A percentile compares a stretch with the other conserved stretches of the same genome.
phyloP scores from a whole-genome alignment of 1,284 basidiomycete species.

The Malassezia restricta region DNA sequence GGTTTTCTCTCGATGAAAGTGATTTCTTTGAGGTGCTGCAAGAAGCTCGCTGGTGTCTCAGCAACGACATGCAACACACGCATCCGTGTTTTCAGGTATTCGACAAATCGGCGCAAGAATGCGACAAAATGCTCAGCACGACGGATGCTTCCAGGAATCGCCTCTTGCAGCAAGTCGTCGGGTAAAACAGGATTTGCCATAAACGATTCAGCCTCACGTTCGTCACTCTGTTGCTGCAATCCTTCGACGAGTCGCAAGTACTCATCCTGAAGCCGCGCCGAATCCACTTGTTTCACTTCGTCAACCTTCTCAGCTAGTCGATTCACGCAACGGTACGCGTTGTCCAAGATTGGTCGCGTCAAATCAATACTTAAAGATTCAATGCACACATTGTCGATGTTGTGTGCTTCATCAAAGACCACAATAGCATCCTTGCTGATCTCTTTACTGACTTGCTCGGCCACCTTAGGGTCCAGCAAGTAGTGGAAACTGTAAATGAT shows the following conservation, averaged over 20 bases:
- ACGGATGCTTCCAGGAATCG: constrained; percentile 92
- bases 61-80: constrained; percentile 96
- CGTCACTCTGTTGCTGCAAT: constrained; percentile 55
- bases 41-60: constrained; percentile 95
- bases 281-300: constrained; percentile 91
- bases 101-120: constrained; percentile 93
- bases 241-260: constrained; percentile 94
- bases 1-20: constrained; percentile 95
- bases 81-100: constrained; percentile 99
- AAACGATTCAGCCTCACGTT: constrained; percentile 66
- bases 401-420: constrained; percentile 98
- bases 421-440: constrained; percentile 95
- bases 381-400: constrained; percentile 99
- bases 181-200: constrained; percentile 80
- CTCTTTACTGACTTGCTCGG: constrained; percentile 95
- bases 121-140: constrained; percentile 99
- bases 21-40: constrained; percentile 97
- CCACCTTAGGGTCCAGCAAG: constrained; percentile 94
- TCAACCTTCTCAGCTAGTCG: constrained; percentile 84
- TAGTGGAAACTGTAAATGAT: constrained; percentile 99
- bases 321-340: constrained; percentile 75
- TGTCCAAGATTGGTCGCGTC: constrained; percentile 95
- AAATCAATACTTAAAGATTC: constrained; percentile 95
- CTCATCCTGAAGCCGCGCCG: constrained; percentile 86
- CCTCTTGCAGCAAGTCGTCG: constrained; percentile 85